Conservation (phyloP, 1,139 yeast genomes). For the Sugiyamaella paludigena region DNA sequence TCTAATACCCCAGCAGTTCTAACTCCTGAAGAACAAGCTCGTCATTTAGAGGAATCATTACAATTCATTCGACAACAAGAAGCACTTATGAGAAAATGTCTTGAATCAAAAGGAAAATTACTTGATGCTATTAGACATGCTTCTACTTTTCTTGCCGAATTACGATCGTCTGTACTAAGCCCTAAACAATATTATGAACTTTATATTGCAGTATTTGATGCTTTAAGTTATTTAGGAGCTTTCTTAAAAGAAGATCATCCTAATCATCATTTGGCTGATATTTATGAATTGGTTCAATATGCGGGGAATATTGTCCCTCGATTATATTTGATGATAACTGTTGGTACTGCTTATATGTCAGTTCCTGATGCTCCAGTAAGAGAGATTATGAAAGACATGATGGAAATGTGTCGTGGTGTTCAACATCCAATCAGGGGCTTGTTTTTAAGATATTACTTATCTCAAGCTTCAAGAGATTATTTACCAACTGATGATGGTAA, state of each 20-base stretch:
- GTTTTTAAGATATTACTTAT: slow-evolving; percentile 81
- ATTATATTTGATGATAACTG: slow-evolving; percentile 89
- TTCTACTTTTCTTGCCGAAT: slow-evolving; percentile 75
- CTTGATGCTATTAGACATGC: slow-evolving; percentile 91
- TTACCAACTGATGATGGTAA: slow-evolving; percentile 45
- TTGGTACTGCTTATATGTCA: slow-evolving; percentile 85
- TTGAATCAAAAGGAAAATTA: slow-evolving; percentile 64
- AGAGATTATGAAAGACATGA: slow-evolving; percentile 92
- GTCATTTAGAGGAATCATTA: slow-evolving; percentile 51
- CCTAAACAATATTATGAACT: slow-evolving; percentile 95
- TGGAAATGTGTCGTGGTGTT: slow-evolving; percentile 98
- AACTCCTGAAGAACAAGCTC: slow-evolving; percentile 26
- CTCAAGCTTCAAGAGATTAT: slow-evolving; percentile 77
- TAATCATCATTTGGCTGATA: slow-evolving; percentile 77
- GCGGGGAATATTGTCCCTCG: slow-evolving; percentile 90
- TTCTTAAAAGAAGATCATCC: slow-evolving; percentile 68
- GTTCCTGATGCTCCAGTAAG: slow-evolving; percentile 74
- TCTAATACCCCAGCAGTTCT: slow-evolving; percentile 3
- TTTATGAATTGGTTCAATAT: slow-evolving; percentile 92
- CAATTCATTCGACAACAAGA: slow-evolving; percentile 67
- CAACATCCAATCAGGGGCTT: slow-evolving; percentile 90
- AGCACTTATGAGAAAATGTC: slow-evolving; percentile 69
- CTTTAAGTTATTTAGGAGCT: slow-evolving; percentile 64
- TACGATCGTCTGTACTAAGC: slow-evolving; percentile 69
- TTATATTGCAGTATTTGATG: slow-evolving; percentile 81